Percentiles rank a stretch among this genome's conserved stretches.
phyloP scores from a whole-genome alignment of 306 rosid genomes.

The Luffa aegyptiaca region DNA sequence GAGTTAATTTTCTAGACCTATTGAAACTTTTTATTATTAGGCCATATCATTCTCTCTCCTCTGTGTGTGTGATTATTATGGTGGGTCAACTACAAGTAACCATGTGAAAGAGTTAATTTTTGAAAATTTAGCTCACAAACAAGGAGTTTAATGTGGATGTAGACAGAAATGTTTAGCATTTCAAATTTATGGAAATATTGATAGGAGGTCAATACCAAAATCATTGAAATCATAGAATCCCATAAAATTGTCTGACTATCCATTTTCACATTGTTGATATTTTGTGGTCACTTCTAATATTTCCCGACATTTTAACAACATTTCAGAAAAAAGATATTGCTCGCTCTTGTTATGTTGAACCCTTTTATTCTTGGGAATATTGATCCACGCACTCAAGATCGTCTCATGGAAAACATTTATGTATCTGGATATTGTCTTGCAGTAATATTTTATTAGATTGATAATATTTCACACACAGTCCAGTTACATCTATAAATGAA shows the following conservation, averaged over 20 bases:
- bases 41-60: background rate
- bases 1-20: conserved; percentile 8
- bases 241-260: background rate
- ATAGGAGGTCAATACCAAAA: background rate
- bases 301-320: background rate
- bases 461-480: background rate
- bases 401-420: background rate
- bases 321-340: background rate
- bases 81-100: background rate
- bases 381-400: background rate
- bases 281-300: background rate
- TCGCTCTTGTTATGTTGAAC: background rate
- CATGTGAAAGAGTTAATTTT: background rate
- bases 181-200: background rate
- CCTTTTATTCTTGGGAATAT: background rate
- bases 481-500: background rate
- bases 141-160: background rate
- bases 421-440: background rate
- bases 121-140: background rate
- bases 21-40: background rate
- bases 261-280: background rate
- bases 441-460: background rate
- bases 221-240: background rate
- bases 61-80: background rate
- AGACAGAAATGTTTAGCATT: background rate